These are phyloP conservation scores for Cudoniella acicularis DNA, from an alignment of 495 filamentous ascomycete genomes.

Conservation along the genomic window DNA sequence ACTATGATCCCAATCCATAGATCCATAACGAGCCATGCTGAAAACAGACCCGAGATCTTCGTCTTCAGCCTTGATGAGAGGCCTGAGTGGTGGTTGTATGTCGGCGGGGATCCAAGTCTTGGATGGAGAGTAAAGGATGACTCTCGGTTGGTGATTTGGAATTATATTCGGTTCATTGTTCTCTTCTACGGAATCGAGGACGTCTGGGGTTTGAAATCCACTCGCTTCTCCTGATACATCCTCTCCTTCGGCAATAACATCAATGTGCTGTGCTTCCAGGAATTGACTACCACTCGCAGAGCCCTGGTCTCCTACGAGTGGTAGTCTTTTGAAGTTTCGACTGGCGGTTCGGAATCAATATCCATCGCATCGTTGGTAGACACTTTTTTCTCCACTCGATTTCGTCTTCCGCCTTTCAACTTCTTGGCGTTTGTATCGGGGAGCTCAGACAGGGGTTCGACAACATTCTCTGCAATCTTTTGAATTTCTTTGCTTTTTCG, in stretches of 20 bases:
- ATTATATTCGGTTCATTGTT: background rate
- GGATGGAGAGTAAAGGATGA: slow-evolving; percentile 11
- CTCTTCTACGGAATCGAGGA: background rate
- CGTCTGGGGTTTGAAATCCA: too few relatives aligned
- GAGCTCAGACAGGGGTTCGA: slow-evolving; percentile 12
- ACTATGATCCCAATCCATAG: slow-evolving; percentile 16
- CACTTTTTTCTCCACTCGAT: slow-evolving; percentile 1
- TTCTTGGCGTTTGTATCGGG: slow-evolving; percentile 6
- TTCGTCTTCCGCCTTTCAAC: background rate
- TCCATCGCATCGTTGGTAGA: slow-evolving; percentile 1
- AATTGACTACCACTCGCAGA: slow-evolving; percentile 30
- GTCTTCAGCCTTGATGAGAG: slow-evolving; percentile 1
- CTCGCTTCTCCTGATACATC: background rate
- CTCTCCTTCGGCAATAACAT: background rate
- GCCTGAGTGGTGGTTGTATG: too few relatives aligned
- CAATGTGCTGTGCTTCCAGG: slow-evolving; percentile 20
- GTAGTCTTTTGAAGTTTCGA: slow-evolving; percentile 25
- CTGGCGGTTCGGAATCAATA: background rate
- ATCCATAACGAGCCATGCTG: slow-evolving; percentile 11
- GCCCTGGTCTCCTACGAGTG: slow-evolving; percentile 35
- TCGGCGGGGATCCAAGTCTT: too few relatives aligned
- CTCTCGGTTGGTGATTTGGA: background rate
- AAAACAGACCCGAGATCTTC: slow-evolving; percentile 11
- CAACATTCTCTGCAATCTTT: background rate
- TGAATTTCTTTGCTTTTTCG: background rate